These are phyloP conservation scores for Diplodia intermedia DNA, from an alignment of 2,329 filamentous ascomycete genomes.

Conservation along the genomic window DNA sequence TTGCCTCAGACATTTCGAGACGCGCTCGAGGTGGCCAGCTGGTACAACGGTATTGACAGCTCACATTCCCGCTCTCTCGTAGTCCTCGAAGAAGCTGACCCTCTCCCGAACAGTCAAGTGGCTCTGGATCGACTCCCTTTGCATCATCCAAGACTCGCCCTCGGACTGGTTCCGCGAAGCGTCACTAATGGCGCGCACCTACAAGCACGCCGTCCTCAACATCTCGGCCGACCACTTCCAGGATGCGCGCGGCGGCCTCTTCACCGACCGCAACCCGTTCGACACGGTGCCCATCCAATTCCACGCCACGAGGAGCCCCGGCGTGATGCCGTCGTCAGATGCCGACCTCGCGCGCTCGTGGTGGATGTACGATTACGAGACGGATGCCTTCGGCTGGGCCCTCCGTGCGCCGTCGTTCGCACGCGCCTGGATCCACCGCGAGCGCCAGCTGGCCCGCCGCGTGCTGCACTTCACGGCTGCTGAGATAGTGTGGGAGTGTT, in stretches of 20 bases:
- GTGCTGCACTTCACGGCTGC: not conserved
- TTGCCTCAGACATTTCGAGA: not conserved
- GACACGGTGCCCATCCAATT: not conserved
- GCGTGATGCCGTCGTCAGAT: not conserved
- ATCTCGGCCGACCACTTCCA: not conserved
- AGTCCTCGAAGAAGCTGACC: not conserved
- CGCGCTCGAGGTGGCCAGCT: not conserved
- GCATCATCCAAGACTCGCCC: not conserved
- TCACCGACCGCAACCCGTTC: not conserved
- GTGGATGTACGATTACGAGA: conserved; percentile 4
- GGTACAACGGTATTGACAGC: not conserved
- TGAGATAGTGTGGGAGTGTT: not conserved
- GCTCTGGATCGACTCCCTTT: conserved; percentile 8
- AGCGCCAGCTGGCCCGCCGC: not conserved
- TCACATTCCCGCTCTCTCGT: too few relatives aligned
- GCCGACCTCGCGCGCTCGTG: not conserved
- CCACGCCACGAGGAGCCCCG: not conserved
- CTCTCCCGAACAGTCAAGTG: not conserved
- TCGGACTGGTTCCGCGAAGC: not conserved
- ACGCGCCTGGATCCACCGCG: not conserved
- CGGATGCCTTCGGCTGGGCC: not conserved
- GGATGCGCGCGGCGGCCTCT: not conserved
- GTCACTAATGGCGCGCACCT: not conserved
- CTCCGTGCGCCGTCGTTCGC: not conserved
- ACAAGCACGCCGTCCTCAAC: not conserved